A percentile compares a stretch with the other conserved stretches of the same genome.
These are phyloP conservation scores for Pilobolus umbonatus DNA, from an alignment of 192 early-diverging fungal species.

Conservation along the genomic window DNA sequence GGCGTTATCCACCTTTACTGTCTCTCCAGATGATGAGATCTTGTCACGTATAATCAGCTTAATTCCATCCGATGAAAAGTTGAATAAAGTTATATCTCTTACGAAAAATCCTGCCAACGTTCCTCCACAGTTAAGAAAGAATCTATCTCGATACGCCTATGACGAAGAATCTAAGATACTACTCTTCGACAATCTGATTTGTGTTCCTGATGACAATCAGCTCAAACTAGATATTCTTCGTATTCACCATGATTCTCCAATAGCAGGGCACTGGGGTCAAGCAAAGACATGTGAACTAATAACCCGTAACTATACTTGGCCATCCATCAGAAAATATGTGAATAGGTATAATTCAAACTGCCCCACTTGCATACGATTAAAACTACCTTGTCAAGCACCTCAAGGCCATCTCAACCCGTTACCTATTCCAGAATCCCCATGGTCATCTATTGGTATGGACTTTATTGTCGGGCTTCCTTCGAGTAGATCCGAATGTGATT, in stretches of 20 bases:
- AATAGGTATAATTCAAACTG: slow-evolving; percentile 32
- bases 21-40: not conserved
- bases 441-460: too few species aligned
- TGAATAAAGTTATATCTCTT: slow-evolving; percentile 11
- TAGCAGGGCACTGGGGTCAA: too few species aligned
- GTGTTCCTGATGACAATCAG: too few species aligned
- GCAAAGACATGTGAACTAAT: too few species aligned
- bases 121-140: slow-evolving; percentile 34
- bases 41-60: not conserved
- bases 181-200: slow-evolving; percentile 15
- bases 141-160: slow-evolving; percentile 22
- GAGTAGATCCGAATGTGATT: slow-evolving; percentile 37
- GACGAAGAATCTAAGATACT: slow-evolving; percentile 7
- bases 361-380: slow-evolving; percentile 27
- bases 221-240: too few species aligned
- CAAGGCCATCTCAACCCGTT: slow-evolving; percentile 22
- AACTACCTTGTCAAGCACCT: slow-evolving; percentile 26
- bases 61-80: slow-evolving; percentile 15
- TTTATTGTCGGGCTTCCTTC: too few species aligned
- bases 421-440: slow-evolving; percentile 26
- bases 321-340: slow-evolving; percentile 27
- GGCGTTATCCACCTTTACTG: not conserved
- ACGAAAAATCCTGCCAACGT: slow-evolving; percentile 23
- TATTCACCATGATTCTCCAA: too few species aligned
- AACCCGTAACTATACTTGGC: too few species aligned